phyloP scores from a whole-genome alignment of 2,329 filamentous ascomycete genomes.

The Scedosporium aurantiacum region DNA sequence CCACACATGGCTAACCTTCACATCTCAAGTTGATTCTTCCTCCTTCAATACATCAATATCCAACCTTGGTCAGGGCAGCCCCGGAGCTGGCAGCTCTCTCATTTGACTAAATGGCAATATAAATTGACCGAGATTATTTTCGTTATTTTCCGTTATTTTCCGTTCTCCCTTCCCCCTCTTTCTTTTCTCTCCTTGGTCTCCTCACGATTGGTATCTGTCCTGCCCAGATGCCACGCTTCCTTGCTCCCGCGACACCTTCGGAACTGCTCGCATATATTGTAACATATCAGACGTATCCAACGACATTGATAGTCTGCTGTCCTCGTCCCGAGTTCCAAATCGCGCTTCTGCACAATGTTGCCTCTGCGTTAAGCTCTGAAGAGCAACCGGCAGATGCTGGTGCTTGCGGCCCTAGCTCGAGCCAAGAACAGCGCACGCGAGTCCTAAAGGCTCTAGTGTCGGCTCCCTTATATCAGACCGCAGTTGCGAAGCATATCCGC shows the following conservation, averaged over 20 bases:
- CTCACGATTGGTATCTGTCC: no score
- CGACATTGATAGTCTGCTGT: neutral
- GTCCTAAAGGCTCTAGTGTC: constrained; percentile 32
- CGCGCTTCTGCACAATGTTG: neutral
- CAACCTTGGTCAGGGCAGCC: no score
- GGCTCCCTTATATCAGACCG: constrained; percentile 58
- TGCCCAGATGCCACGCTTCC: neutral
- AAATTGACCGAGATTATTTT: no score
- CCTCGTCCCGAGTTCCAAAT: neutral
- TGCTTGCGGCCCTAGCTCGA: neutral
- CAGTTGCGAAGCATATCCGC: constrained; percentile 56
- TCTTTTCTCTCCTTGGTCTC: neutral
- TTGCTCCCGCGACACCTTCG: neutral
- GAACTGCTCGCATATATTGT: neutral
- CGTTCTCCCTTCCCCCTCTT: neutral
- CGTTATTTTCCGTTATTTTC: no score
- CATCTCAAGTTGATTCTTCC: no score
- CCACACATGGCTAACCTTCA: no score
- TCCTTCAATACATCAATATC: no score
- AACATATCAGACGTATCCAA: neutral
- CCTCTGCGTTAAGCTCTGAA: neutral
- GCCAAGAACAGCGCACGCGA: neutral
- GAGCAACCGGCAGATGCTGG: neutral
- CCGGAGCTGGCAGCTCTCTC: neutral
- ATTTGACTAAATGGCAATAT: no score